Evolutionary conservation across 2,329 filamentous ascomycete genomes (phyloP).

Genomic region (Beauveria asiatica): DNA sequence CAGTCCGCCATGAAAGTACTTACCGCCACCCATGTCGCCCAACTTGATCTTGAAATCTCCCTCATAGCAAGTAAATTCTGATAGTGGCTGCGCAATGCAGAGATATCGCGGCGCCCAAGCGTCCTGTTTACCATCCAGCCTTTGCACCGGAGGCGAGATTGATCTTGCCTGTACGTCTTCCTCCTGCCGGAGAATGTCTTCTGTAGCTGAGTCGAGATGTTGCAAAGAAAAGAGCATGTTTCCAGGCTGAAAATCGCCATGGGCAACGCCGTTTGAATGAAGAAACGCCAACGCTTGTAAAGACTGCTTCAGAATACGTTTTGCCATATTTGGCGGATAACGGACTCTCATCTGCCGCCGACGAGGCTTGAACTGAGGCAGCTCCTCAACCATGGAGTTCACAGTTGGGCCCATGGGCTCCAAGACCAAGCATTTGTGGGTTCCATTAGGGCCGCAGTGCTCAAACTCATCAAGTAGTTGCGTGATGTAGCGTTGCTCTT

Average conservation of each 20-base stretch:
- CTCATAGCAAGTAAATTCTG: slow-evolving; percentile 15
- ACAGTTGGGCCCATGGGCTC: slow-evolving; percentile 29
- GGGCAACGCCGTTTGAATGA: slow-evolving; percentile 29
- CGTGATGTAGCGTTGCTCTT: slow-evolving; percentile 23
- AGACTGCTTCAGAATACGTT: slow-evolving; percentile 30
- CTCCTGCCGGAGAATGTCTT: slow-evolving; percentile 18
- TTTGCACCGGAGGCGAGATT: slow-evolving; percentile 20
- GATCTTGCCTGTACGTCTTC: slow-evolving; percentile 16
- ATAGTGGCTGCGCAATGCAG: slow-evolving; percentile 20
- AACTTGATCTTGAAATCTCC: slow-evolving; percentile 23
- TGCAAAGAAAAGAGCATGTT: slow-evolving; percentile 28
- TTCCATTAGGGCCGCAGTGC: slow-evolving; percentile 25
- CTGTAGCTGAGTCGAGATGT: slow-evolving; percentile 19
- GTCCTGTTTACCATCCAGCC: slow-evolving; percentile 23
- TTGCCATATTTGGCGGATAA: slow-evolving; percentile 32
- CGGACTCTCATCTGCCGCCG: slow-evolving; percentile 20
- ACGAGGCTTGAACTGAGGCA: slow-evolving; percentile 24
- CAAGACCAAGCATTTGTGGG: slow-evolving; percentile 23
- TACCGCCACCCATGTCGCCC: slow-evolving; percentile 23
- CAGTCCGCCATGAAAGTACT: slow-evolving; percentile 13
- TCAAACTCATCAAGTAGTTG: slow-evolving; percentile 21
- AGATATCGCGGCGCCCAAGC: slow-evolving; percentile 23
- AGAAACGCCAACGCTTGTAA: slow-evolving; percentile 28
- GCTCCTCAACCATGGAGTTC: slow-evolving; percentile 27
- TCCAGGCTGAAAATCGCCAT: slow-evolving; percentile 32